phyloP scores from a whole-genome alignment of 495 filamentous ascomycete genomes.

The Neohortaea acidophila region DNA sequence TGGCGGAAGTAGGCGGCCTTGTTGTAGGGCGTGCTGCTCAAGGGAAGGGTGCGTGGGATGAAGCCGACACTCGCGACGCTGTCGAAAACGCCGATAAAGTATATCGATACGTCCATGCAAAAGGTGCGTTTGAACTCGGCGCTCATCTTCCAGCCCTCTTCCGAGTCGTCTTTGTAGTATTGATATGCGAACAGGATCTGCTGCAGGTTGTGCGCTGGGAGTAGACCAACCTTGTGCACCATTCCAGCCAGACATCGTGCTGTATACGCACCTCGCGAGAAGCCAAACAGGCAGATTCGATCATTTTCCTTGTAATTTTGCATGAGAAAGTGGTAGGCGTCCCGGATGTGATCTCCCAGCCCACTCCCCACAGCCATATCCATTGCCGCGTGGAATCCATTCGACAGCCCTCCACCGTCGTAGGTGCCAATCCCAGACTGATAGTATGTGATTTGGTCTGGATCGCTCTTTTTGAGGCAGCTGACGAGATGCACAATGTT shows the following conservation, averaged over 20 bases:
- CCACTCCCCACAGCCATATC: conserved; percentile 30
- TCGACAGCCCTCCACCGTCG: conserved; percentile 23
- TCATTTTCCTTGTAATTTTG: conserved; percentile 28
- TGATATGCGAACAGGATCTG: conserved; percentile 29
- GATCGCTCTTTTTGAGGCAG: conserved; percentile 28
- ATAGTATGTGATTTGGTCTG: conserved; percentile 29
- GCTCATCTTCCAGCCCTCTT: conserved; percentile 26
- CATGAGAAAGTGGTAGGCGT: conserved; percentile 30
- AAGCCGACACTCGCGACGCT: conserved; percentile 30
- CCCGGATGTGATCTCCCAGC: conserved; percentile 26
- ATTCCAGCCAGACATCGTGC: conserved; percentile 26
- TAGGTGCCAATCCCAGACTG: conserved; percentile 32
- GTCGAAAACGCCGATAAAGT: conserved; percentile 30
- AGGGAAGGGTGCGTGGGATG: conserved; percentile 26
- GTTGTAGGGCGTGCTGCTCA: conserved; percentile 27
- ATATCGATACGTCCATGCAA: conserved; percentile 27
- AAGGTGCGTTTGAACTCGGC: conserved; percentile 30
- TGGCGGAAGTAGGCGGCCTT: conserved; percentile 26
- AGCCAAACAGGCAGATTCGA: conserved; percentile 28
- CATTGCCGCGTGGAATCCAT: conserved; percentile 23
- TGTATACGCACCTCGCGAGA: conserved; percentile 31
- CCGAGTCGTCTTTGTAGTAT: conserved; percentile 28
- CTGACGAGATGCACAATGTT: conserved; percentile 30
- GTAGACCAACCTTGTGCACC: conserved; percentile 29
- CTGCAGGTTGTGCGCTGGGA: conserved; percentile 24